These are phyloP conservation scores for Cryptosporidium parvum DNA, from an alignment of 169 alveolate species.

Conservation along the genomic window DNA sequence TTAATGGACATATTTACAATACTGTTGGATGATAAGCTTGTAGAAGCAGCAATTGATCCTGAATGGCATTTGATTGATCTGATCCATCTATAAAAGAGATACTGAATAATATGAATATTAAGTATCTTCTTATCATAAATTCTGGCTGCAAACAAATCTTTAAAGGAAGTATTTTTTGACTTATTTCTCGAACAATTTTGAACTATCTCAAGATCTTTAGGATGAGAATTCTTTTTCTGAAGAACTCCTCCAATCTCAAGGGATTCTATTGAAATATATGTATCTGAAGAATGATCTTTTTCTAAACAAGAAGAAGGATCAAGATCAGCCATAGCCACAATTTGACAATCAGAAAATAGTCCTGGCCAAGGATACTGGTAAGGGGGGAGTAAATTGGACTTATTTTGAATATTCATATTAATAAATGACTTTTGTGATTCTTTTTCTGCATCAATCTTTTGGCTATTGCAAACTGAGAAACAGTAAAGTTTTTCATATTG, in stretches of 20 bases:
- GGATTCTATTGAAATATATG: constrained; percentile 13
- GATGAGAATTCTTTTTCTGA: not conserved
- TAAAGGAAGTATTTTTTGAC: not conserved
- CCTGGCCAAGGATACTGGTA: constrained; percentile 76
- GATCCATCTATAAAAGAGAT: constrained; percentile 65
- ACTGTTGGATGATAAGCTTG: not conserved
- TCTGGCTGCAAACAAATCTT: not conserved
- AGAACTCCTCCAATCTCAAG: constrained; percentile 50
- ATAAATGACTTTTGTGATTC: constrained; percentile 18
- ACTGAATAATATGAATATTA: constrained; percentile 56
- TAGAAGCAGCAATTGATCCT: not conserved
- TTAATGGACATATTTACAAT: constrained; percentile 1
- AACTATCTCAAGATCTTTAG: not conserved
- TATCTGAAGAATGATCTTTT: not conserved
- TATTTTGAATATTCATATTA: constrained; percentile 28
- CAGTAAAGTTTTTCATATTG: constrained; percentile 67
- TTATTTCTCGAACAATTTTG: not conserved
- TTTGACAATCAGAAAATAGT: constrained; percentile 48
- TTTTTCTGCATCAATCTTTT: not conserved
- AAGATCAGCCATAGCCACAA: constrained; percentile 24
- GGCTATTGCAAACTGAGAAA: constrained; percentile 25
- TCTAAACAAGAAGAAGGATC: not conserved
- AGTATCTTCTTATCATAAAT: constrained; percentile 24
- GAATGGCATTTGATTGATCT: constrained; percentile 43
- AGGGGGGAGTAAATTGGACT: constrained; percentile 65